phyloP scores from a whole-genome alignment of 1,284 basidiomycete species.

The Microbotryum silenes-acaulis region DNA sequence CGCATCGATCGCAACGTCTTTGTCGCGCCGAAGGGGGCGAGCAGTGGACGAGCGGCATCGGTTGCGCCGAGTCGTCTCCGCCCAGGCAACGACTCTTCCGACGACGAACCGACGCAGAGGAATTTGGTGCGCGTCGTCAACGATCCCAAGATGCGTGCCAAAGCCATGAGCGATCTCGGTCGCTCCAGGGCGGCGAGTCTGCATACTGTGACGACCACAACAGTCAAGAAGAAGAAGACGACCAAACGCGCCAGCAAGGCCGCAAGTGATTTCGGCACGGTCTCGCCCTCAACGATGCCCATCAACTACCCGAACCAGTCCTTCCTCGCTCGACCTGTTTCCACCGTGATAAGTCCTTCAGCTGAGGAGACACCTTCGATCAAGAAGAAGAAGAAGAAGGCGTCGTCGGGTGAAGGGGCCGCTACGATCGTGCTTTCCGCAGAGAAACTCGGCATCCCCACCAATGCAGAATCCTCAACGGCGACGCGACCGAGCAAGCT shows the following conservation, averaged over 20 bases:
- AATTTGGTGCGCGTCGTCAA: slow-evolving; percentile 29
- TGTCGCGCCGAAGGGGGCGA: neutral
- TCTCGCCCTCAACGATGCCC: slow-evolving; percentile 2
- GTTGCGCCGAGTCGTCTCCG: neutral
- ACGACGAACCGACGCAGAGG: slow-evolving; percentile 25
- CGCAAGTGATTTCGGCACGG: slow-evolving; percentile 24
- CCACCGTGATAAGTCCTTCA: neutral
- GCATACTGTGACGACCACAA: neutral
- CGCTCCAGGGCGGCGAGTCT: neutral
- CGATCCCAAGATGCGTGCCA: slow-evolving; percentile 24
- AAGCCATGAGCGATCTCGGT: slow-evolving; percentile 26
- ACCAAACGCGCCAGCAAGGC: slow-evolving; percentile 13
- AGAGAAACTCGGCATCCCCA: slow-evolving; percentile 23
- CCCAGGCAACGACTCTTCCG: slow-evolving; percentile 17
- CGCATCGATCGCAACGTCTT: slow-evolving; percentile 1
- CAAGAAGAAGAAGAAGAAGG: slow-evolving; percentile 25
- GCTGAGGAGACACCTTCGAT: slow-evolving; percentile 17
- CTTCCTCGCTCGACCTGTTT: neutral
- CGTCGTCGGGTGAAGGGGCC: slow-evolving; percentile 2
- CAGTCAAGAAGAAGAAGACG: slow-evolving; percentile 9
- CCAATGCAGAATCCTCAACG: slow-evolving; percentile 2
- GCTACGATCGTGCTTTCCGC: slow-evolving; percentile 25
- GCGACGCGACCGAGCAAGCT: slow-evolving; percentile 10
- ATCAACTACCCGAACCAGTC: neutral
- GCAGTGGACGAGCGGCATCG: slow-evolving; percentile 1